Percentiles rank a stretch among this genome's conserved stretches.
Conservation (phyloP, 768 basidiomycete species). For the Calocybe indica region DNA sequence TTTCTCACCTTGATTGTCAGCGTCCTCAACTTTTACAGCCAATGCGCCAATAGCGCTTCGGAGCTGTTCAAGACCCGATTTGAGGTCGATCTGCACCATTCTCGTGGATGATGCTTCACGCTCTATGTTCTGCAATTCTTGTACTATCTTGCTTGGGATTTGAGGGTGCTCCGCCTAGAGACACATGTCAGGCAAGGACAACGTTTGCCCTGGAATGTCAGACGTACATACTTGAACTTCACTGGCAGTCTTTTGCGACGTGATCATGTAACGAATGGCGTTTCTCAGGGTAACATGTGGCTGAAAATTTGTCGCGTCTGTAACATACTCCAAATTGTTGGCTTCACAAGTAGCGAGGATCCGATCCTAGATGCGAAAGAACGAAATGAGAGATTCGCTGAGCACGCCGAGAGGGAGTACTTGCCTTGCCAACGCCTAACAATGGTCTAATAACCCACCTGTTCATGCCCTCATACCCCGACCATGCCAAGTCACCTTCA, state of each 20-base stretch:
- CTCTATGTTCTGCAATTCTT: constrained; percentile 27
- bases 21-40: constrained; percentile 25
- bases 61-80: constrained; percentile 29
- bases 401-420: neutral
- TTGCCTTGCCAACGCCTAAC: constrained; percentile 63
- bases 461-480: constrained; percentile 53
- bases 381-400: constrained; percentile 1
- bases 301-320: constrained; percentile 71
- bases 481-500: constrained; percentile 26
- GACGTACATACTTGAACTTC: constrained; percentile 13
- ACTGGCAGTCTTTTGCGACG: constrained; percentile 5
- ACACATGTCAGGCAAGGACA: neutral
- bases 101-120: constrained; percentile 20
- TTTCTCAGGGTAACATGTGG: constrained; percentile 70
- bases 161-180: constrained; percentile 6
- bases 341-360: constrained; percentile 74
- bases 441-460: constrained; percentile 72
- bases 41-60: constrained; percentile 30
- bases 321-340: constrained; percentile 53
- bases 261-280: constrained; percentile 51
- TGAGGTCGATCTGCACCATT: constrained; percentile 24
- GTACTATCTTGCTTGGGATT: constrained; percentile 23
- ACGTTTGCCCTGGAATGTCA: neutral
- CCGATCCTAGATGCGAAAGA: constrained; percentile 46
- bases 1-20: constrained; percentile 40